These are phyloP conservation scores for Blakeslea trispora DNA, from an alignment of 371 early-diverging fungal species.

Conservation along the genomic window DNA sequence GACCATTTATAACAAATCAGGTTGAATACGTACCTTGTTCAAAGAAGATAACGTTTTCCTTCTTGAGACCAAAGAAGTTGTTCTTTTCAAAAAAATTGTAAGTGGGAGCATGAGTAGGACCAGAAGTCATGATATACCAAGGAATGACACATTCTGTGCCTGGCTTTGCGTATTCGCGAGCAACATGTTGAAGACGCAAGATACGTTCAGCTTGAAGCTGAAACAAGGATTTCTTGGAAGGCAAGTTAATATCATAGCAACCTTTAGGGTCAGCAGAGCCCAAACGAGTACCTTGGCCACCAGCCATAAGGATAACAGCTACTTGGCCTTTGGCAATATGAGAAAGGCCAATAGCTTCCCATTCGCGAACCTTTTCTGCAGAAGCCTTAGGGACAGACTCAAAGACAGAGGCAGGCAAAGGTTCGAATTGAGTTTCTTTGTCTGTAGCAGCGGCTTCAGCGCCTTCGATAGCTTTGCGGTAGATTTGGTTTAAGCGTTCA, in stretches of 20 bases:
- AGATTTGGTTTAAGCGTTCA: conserved; percentile 79
- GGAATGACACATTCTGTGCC: conserved; percentile 66
- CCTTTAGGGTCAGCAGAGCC: conserved; percentile 82
- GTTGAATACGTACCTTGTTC: conserved; percentile 63
- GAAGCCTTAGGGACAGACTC: conserved; percentile 71
- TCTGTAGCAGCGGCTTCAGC: conserved; percentile 44
- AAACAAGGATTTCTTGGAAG: conserved; percentile 72
- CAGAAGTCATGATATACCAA: conserved; percentile 96
- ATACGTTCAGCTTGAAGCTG: conserved; percentile 83
- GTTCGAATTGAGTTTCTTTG: conserved; percentile 61
- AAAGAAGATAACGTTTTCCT: conserved; percentile 86
- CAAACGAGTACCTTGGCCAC: conserved; percentile 83
- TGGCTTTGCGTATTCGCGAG: conserved; percentile 46
- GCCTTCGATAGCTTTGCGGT: conserved; percentile 66
- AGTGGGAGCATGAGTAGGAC: conserved; percentile 85
- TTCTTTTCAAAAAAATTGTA: conserved; percentile 72
- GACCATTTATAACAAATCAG: conserved; percentile 1
- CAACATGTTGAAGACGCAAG: conserved; percentile 76
- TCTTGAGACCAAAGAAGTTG: conserved; percentile 80
- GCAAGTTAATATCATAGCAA: conserved; percentile 80
- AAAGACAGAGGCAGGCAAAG: conserved; percentile 76
- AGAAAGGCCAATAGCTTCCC: conserved; percentile 76
- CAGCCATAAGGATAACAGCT: conserved; percentile 88
- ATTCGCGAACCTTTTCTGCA: conserved; percentile 60
- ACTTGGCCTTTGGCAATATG: conserved; percentile 87